These are phyloP conservation scores for Rhizopus stolonifer DNA, from an alignment of 371 early-diverging fungal species.

Conservation along the genomic window DNA sequence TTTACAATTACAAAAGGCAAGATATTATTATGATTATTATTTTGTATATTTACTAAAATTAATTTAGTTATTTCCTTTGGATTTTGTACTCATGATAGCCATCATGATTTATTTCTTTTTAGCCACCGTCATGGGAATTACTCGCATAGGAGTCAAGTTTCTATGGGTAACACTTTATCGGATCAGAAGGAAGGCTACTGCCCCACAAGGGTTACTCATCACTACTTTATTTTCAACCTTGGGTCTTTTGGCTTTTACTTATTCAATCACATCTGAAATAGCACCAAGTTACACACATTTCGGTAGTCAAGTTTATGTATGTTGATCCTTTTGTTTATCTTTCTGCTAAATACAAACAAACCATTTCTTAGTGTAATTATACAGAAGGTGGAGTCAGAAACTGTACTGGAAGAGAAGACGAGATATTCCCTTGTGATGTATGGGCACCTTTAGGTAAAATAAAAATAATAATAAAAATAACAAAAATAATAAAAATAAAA, in stretches of 20 bases:
- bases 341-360: too few species aligned
- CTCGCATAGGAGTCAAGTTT: slow-evolving; percentile 52
- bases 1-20: slow-evolving; percentile 53
- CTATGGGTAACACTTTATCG: slow-evolving; percentile 58
- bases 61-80: slow-evolving; percentile 51
- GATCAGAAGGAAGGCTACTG: slow-evolving; percentile 46
- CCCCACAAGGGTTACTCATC: slow-evolving; percentile 60
- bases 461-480: too few species aligned
- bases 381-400: slow-evolving; percentile 44
- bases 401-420: slow-evolving; percentile 48
- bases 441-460: slow-evolving; percentile 47
- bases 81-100: slow-evolving; percentile 50
- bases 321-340: slow-evolving; percentile 9
- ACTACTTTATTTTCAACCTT: slow-evolving; percentile 54
- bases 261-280: slow-evolving; percentile 57
- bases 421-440: slow-evolving; percentile 63
- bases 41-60: background rate
- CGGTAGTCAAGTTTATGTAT: slow-evolving; percentile 68
- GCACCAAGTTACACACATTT: slow-evolving; percentile 71
- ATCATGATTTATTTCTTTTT: slow-evolving; percentile 54
- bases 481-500: too few species aligned
- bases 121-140: slow-evolving; percentile 51
- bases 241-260: slow-evolving; percentile 59
- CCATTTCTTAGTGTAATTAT: slow-evolving; percentile 68
- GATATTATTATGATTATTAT: background rate